Evolutionary conservation across 108 stramenopile species (phyloP).

Genomic region (Cyclotella choctawhatcheeana): DNA sequence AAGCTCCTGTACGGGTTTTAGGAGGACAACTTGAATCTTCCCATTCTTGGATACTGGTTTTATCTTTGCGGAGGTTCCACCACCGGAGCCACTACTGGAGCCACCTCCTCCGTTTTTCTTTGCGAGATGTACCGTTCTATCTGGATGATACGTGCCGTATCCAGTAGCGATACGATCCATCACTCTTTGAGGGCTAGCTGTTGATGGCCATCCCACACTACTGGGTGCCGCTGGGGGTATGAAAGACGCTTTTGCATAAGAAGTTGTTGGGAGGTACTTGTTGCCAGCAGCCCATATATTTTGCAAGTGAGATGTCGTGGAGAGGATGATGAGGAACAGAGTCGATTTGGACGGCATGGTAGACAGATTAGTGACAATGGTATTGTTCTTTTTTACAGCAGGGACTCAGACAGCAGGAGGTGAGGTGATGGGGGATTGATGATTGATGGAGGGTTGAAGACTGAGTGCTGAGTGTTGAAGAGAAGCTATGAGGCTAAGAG

Average conservation of each 20-base stretch:
- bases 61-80: background rate
- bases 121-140: conserved; percentile 3
- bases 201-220: conserved; percentile 31
- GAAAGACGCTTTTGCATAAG: conserved; percentile 41
- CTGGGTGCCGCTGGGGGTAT: conserved; percentile 51
- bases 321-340: no score
- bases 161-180: conserved; percentile 34
- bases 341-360: no score
- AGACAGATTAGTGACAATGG: no score
- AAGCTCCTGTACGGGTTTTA: conserved; percentile 67
- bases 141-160: conserved; percentile 28
- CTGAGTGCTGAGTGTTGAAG: no score
- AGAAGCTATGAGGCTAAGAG: no score
- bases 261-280: conserved; percentile 7
- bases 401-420: no score
- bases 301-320: no score
- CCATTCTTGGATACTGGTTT: conserved; percentile 35
- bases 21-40: conserved; percentile 77
- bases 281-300: no score
- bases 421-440: no score
- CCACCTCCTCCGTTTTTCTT: background rate
- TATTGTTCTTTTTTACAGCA: no score
- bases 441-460: no score
- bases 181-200: conserved; percentile 16
- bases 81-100: background rate